phyloP scores from a whole-genome alignment of 2,329 filamentous ascomycete genomes.

The Torrubiellomyces zombiae region DNA sequence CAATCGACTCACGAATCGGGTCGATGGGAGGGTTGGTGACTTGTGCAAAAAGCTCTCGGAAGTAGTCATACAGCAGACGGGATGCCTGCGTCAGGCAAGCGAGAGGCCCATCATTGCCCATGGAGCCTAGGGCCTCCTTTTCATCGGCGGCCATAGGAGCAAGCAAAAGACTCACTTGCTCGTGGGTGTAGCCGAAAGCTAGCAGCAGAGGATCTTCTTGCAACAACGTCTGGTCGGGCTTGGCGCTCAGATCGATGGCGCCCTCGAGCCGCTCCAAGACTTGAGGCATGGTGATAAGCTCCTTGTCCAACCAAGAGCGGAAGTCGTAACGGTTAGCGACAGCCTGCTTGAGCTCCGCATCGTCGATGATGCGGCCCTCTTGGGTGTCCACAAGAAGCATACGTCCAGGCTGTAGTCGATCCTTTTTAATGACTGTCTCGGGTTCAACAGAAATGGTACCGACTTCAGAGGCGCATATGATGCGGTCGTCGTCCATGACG shows the following conservation, averaged over 20 bases:
- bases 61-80: conserved; percentile 85
- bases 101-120: conserved; percentile 92
- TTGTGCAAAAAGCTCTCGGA: conserved; percentile 93
- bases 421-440: conserved; percentile 81
- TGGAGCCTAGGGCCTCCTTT: conserved; percentile 90
- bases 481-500: conserved; percentile 88
- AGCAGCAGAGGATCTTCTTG: conserved; percentile 74
- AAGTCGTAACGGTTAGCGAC: conserved; percentile 83
- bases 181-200: conserved; percentile 86
- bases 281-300: conserved; percentile 66
- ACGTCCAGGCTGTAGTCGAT: conserved; percentile 79
- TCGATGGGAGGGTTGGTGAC: conserved; percentile 97
- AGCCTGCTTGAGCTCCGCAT: conserved; percentile 76
- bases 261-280: conserved; percentile 48
- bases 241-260: conserved; percentile 45
- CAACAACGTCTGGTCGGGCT: conserved; percentile 51
- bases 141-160: conserved; percentile 95
- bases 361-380: conserved; percentile 80
- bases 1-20: conserved; percentile 89
- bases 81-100: conserved; percentile 84
- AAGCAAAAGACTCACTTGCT: conserved; percentile 82
- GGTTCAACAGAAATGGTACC: conserved; percentile 86
- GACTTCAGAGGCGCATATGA: conserved; percentile 93
- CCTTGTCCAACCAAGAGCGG: conserved; percentile 69
- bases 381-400: conserved; percentile 94